Conservation (phyloP, 257 asterid species). For the Penstemon barbatus region DNA sequence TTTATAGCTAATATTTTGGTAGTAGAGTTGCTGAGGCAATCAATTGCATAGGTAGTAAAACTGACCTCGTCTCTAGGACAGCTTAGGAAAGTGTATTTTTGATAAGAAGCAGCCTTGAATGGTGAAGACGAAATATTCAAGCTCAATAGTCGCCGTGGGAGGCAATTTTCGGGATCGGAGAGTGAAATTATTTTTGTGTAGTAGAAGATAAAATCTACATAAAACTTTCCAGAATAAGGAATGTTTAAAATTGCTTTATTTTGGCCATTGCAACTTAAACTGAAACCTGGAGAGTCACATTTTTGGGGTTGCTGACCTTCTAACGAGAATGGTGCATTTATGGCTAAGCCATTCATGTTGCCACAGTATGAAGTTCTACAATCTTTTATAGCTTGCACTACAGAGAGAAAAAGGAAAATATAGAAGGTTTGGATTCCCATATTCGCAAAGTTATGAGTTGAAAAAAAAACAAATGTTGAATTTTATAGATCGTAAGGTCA, state of each 20-base stretch:
- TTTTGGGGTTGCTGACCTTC: constrained; percentile 28
- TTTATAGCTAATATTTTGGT: constrained; percentile 28
- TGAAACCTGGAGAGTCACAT: constrained; percentile 23
- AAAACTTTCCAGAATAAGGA: constrained; percentile 35
- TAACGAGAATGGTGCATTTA: constrained; percentile 45
- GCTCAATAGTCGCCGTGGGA: constrained; percentile 32
- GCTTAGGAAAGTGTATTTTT: constrained; percentile 31
- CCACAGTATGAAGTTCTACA: constrained; percentile 36
- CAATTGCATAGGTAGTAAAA: constrained; percentile 8
- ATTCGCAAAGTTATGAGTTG: too few species aligned
- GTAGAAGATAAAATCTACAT: constrained; percentile 27
- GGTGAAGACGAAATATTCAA: constrained; percentile 26
- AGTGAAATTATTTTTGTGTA: constrained; percentile 25
- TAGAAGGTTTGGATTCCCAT: too few species aligned
- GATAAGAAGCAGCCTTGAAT: constrained; percentile 22
- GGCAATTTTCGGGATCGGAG: constrained; percentile 37
- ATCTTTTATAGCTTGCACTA: constrained; percentile 21
- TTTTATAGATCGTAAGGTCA: too few species aligned
- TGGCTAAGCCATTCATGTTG: not conserved
- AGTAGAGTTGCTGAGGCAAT: constrained; percentile 37
- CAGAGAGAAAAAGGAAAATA: too few species aligned
- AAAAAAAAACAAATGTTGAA: too few species aligned
- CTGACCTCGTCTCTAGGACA: constrained; percentile 21
- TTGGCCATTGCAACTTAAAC: constrained; percentile 22
- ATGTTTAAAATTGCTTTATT: constrained; percentile 26